A percentile compares a stretch with the other conserved stretches of the same genome.
Evolutionary conservation across 2,329 filamentous ascomycete species (phyloP).

Genomic region (Fusarium sulawesiense): DNA sequence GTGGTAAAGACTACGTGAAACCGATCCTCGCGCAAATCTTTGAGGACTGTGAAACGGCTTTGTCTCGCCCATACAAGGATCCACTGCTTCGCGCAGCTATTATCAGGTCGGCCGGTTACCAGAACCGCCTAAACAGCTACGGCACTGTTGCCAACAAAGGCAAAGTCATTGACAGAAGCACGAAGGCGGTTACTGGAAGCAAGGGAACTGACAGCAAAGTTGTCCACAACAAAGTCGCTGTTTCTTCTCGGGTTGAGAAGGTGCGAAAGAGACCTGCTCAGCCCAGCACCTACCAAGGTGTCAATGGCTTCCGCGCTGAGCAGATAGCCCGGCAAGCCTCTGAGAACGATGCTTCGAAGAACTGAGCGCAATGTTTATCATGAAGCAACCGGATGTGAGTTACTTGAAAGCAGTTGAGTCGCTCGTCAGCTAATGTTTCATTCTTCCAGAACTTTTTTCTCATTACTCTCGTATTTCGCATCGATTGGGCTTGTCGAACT

Average conservation of each 20-base stretch:
- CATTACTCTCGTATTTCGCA: background rate
- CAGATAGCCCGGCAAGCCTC: background rate
- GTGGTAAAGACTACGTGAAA: slow-evolving; percentile 2
- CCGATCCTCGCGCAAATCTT: slow-evolving; percentile 24
- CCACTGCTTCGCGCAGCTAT: slow-evolving; percentile 46
- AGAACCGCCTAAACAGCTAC: slow-evolving; percentile 38
- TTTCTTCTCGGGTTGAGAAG: slow-evolving; percentile 10
- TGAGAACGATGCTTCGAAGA: background rate
- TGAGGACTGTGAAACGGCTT: background rate
- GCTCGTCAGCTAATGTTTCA: background rate
- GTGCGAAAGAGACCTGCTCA: slow-evolving; percentile 11
- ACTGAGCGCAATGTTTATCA: background rate
- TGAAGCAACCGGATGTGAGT: background rate
- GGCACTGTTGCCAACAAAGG: slow-evolving; percentile 21
- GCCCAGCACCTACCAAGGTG: slow-evolving; percentile 39
- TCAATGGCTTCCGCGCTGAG: slow-evolving; percentile 45
- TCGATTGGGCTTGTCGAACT: background rate
- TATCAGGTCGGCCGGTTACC: slow-evolving; percentile 43
- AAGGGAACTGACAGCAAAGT: background rate
- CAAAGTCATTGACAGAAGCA: background rate
- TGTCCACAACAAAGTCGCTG: background rate
- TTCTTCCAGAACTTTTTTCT: background rate
- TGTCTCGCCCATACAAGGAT: slow-evolving; percentile 41
- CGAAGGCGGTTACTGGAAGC: background rate
- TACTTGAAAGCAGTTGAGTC: fast-evolving